These are phyloP conservation scores for Mollisia scopiformis DNA, from an alignment of 2,329 filamentous ascomycete genomes.

Conservation along the genomic window DNA sequence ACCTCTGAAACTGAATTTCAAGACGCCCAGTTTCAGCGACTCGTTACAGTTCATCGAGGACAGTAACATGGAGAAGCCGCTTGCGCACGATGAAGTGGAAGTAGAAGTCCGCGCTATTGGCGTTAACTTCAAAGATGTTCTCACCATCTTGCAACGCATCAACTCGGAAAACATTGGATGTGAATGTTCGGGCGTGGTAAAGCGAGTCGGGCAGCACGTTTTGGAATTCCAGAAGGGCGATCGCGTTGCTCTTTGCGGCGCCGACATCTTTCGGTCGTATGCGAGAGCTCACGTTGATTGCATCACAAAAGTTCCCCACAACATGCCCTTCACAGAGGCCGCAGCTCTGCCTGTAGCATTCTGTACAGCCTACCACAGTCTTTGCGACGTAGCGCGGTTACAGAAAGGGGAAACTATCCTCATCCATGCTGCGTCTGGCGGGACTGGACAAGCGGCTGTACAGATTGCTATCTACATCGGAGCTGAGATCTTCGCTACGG, in stretches of 20 bases:
- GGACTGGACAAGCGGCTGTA: slow-evolving; percentile 38
- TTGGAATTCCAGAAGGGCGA: slow-evolving; percentile 28
- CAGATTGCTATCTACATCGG: slow-evolving; percentile 31
- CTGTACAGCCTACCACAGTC: slow-evolving; percentile 23
- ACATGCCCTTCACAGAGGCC: slow-evolving; percentile 19
- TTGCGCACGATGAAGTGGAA: slow-evolving; percentile 5
- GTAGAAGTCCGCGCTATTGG: slow-evolving; percentile 17
- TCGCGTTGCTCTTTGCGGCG: slow-evolving; percentile 31
- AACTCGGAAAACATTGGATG: slow-evolving; percentile 22
- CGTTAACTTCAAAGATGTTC: slow-evolving; percentile 30
- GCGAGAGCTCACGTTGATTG: slow-evolving; percentile 12
- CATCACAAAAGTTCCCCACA: slow-evolving; percentile 5
- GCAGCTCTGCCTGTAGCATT: slow-evolving; percentile 23
- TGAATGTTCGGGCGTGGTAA: slow-evolving; percentile 36
- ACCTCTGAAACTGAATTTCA: slow-evolving; percentile 7
- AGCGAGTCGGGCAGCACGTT: slow-evolving; percentile 25
- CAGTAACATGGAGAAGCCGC: slow-evolving; percentile 10
- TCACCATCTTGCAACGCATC: slow-evolving; percentile 19
- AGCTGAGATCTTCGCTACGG: slow-evolving; percentile 34
- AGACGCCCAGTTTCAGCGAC: slow-evolving; percentile 9
- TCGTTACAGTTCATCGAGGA: slow-evolving; percentile 24
- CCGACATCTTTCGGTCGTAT: slow-evolving; percentile 30
- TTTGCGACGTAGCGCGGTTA: slow-evolving; percentile 22
- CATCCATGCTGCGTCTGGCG: slow-evolving; percentile 37
- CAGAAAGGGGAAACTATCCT: slow-evolving; percentile 32